Percentiles rank a stretch among this genome's conserved stretches.
Conservation (phyloP, 495 filamentous ascomycete genomes). For the Rhizodiscina lignyota region DNA sequence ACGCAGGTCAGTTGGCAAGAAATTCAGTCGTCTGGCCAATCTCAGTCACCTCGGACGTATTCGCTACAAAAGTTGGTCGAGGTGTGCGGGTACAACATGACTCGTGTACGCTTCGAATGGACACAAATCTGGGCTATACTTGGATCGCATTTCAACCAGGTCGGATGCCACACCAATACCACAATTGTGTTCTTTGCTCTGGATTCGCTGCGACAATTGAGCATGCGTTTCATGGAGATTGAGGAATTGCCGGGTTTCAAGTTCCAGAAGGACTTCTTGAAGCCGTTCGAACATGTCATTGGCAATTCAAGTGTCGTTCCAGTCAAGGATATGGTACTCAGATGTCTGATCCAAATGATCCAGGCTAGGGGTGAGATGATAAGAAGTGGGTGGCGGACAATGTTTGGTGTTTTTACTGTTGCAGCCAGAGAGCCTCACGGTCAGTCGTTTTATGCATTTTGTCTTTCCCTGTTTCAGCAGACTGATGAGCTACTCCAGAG, state of each 20-base stretch:
- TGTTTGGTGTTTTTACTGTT: conserved; percentile 97
- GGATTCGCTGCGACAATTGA: conserved; percentile 84
- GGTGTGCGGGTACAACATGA: conserved; percentile 99
- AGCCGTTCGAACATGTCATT: conserved; percentile 96
- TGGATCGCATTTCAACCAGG: conserved; percentile 92
- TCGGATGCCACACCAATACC: conserved; percentile 90
- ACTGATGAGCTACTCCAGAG: conserved; percentile 35
- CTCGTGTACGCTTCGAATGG: conserved; percentile 93
- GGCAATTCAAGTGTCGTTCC: conserved; percentile 73
- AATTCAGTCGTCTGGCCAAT: conserved; percentile 90
- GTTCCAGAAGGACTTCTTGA: conserved; percentile 98
- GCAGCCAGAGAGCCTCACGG: conserved; percentile 81
- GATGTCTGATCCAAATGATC: conserved; percentile 98
- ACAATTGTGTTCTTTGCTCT: conserved; percentile 93
- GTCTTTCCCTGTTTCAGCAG: neutral
- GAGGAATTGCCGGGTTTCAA: conserved; percentile 97
- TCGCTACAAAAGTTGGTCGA: conserved; percentile 96
- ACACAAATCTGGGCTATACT: conserved; percentile 91
- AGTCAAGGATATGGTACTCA: conserved; percentile 94
- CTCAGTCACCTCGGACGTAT: conserved; percentile 86
- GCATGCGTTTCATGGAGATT: conserved; percentile 97
- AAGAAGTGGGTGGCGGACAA: conserved; percentile 92
- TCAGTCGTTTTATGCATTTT: conserved; percentile 19
- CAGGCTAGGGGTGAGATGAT: conserved; percentile 93
- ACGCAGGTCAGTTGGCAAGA: conserved; percentile 98